phyloP scores from a whole-genome alignment of 345 rosid species.

The Aquilaria yunnanensis region DNA sequence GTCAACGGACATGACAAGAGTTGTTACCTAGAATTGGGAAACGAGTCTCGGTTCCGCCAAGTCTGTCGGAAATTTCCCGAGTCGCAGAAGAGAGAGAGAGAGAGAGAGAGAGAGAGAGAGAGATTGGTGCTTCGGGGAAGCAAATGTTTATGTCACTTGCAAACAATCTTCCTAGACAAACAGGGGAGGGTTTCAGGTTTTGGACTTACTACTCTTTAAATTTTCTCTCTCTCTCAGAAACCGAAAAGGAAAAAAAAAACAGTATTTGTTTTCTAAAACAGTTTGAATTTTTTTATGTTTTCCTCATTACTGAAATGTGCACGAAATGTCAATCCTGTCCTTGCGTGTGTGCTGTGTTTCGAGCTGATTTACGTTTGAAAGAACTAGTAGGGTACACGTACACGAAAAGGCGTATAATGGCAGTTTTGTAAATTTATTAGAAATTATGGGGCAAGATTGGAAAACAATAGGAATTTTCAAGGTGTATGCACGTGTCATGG shows the following conservation, averaged over 20 bases:
- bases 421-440: too few species aligned
- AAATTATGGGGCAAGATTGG: too few species aligned
- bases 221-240: not conserved
- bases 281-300: too few species aligned
- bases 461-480: too few species aligned
- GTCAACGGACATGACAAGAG: not conserved
- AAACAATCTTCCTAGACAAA: not conserved
- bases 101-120: slow-evolving; percentile 4
- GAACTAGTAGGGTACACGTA: too few species aligned
- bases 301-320: too few species aligned
- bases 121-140: slow-evolving; percentile 10
- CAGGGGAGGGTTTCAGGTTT: slow-evolving; percentile 11
- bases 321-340: too few species aligned
- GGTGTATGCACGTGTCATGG: too few species aligned
- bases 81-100: slow-evolving; percentile 8
- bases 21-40: slow-evolving; percentile 4
- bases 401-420: too few species aligned
- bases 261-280: too few species aligned
- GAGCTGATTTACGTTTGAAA: too few species aligned
- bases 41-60: slow-evolving; percentile 3
- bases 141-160: slow-evolving; percentile 10
- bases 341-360: too few species aligned
- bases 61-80: slow-evolving; percentile 10
- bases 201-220: not conserved
- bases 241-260: not conserved